Base-by-base conservation (phyloP, 148 eudicot genomes). In the Rhododendron mucronatum region DNA sequence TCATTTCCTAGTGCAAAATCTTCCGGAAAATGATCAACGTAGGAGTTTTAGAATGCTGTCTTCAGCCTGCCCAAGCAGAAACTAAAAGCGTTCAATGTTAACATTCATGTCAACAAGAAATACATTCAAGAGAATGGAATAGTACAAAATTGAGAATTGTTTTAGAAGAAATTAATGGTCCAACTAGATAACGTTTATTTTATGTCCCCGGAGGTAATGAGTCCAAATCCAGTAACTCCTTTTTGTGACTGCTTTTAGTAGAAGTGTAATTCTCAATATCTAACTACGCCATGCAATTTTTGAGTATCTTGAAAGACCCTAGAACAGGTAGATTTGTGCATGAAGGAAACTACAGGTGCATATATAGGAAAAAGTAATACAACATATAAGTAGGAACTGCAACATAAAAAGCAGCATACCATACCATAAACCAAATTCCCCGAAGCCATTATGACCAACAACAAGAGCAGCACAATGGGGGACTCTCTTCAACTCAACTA, bases 341-440 rank as follows among this genome's bases (percentile, higher is more conserved):
- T n/a, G 33, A 47, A 18, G 51, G 57, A 47, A 77, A 77, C 28
- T 44, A 77, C 23, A 21, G 48, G 21, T 78, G 50, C 28, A 21
- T 28, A 21, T 28, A 28, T 39, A 78, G 23, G 20, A 21, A 78
- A 69, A 51, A 53, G 18, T 48, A 26, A 18, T 11, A 35, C 14
- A 45, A 83, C 37, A 83, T 35, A 28, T 63, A 86, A 51, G 80
- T 2, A 78, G 41, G 80, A 79, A 81, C 23, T 55, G 44, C 20
- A 23, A 63, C 79, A 57, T 26, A 47, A 37, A 86, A 79, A 85
- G 80, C 21, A 82, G 86, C 92, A 87, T 94, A 97, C 98, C 91
- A 87, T 94, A 97, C 99, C 99, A 97, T 67, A 97, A 81, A 88
- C 93, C 89, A 82, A 97, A 97, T 65, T 94, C 95, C 82, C 98